Percentiles rank a stretch among this genome's conserved stretches.
Evolutionary conservation across 345 rosid species (phyloP).

Genomic region (Eucalyptus polyanthemos): DNA sequence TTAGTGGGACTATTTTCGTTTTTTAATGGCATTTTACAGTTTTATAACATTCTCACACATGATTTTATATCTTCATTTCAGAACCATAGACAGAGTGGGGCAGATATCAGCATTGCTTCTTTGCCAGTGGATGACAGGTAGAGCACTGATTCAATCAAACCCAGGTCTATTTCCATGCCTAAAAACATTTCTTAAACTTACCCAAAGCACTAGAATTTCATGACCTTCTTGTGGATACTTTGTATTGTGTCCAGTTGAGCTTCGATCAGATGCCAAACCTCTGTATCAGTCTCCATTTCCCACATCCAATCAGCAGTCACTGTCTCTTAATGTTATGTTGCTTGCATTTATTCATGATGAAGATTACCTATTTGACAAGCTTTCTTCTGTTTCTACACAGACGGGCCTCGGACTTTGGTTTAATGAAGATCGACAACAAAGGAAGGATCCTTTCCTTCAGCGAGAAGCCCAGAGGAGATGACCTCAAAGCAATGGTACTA

Average conservation of each 20-base stretch:
- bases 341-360: neutral
- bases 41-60: neutral
- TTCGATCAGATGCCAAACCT: neutral
- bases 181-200: neutral
- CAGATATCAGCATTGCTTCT: constrained; percentile 80
- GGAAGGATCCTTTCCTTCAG: constrained; percentile 80
- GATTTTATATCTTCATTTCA: constrained; percentile 13
- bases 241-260: neutral
- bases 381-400: constrained; percentile 27
- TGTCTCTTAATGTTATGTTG: neutral
- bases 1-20: neutral
- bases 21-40: neutral
- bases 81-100: constrained; percentile 90
- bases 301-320: neutral
- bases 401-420: constrained; percentile 96
- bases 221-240: neutral
- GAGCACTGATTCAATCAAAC: neutral
- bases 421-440: constrained; percentile 87
- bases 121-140: constrained; percentile 83
- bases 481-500: constrained; percentile 75
- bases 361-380: neutral
- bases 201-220: neutral
- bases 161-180: neutral
- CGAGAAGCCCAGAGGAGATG: constrained; percentile 82
- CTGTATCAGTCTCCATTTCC: neutral